These are phyloP conservation scores for Vitis vinifera DNA, from an alignment of 164 flowering plant genomes.

Conservation along the genomic window DNA sequence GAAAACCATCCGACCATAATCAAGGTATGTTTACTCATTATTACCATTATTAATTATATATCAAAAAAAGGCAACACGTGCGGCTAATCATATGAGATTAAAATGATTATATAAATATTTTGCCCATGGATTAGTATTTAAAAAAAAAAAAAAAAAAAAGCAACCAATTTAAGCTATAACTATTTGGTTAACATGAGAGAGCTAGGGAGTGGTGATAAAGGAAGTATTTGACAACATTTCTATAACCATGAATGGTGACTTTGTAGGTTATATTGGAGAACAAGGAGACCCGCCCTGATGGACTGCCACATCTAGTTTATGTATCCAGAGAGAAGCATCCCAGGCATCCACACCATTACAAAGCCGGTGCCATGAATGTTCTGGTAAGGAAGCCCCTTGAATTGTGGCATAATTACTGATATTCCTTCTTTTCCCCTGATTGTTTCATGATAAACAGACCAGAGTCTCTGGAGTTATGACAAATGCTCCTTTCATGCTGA, in stretches of 20 bases:
- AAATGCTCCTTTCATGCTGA: conserved; percentile 67
- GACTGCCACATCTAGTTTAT: conserved; percentile 52
- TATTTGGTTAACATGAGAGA: too few species aligned
- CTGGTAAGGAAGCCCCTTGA: conserved; percentile 28
- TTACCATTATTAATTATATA: too few species aligned
- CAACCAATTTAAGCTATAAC: too few species aligned
- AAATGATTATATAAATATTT: too few species aligned
- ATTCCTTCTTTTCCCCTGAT: background rate
- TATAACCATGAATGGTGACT: too few species aligned
- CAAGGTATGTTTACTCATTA: conserved; percentile 31
- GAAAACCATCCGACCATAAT: conserved; percentile 46
- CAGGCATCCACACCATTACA: conserved; percentile 52
- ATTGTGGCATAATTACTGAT: too few species aligned
- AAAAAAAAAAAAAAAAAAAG: too few species aligned
- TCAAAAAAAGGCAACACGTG: too few species aligned
- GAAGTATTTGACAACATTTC: too few species aligned
- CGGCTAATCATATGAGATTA: too few species aligned
- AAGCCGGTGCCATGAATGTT: conserved; percentile 81
- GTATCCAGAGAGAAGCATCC: conserved; percentile 69
- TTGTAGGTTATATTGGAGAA: conserved; percentile 52
- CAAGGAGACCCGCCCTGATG: conserved; percentile 34
- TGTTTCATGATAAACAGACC: conserved; percentile 24
- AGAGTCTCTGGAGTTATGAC: conserved; percentile 75
- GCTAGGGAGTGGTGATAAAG: too few species aligned
- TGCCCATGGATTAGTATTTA: too few species aligned